These are phyloP conservation scores for Primulina huaijiensis DNA, from an alignment of 257 asterid species.

Conservation along the genomic window DNA sequence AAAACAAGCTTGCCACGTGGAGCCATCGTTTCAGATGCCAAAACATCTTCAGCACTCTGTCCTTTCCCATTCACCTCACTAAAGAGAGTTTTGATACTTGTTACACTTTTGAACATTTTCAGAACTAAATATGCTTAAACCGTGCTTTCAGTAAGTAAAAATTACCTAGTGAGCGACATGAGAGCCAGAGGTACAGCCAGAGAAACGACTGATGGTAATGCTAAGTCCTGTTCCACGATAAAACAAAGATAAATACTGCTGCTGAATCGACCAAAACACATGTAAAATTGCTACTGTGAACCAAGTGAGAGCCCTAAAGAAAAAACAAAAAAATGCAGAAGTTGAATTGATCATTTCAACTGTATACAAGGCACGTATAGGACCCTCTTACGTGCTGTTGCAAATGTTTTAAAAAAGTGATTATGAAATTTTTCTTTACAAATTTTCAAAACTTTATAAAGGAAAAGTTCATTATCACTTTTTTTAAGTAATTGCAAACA, in stretches of 20 bases:
- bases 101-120: constrained; percentile 4
- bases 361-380: not conserved
- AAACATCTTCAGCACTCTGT: constrained; percentile 53
- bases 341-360: not conserved
- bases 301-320: constrained; percentile 2
- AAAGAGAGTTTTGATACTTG: constrained; percentile 10
- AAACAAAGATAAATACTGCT: constrained; percentile 6
- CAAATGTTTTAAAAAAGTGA: no score
- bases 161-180: constrained; percentile 89
- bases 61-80: constrained; percentile 80
- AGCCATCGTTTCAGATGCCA: constrained; percentile 94
- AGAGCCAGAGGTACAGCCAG: constrained; percentile 92
- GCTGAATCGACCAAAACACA: constrained; percentile 2
- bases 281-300: not conserved
- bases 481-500: no score
- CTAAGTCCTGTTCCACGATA: constrained; percentile 56
- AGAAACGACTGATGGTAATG: constrained; percentile 69
- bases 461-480: no score
- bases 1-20: constrained; percentile 96
- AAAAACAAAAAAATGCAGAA: constrained; percentile 7
- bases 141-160: constrained; percentile 25
- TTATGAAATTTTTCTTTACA: no score
- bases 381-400: not conserved
- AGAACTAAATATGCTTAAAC: constrained; percentile 15
- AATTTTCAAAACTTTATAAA: no score